Conservation (phyloP, 495 filamentous ascomycete species). For the Aspergillus steynii region DNA sequence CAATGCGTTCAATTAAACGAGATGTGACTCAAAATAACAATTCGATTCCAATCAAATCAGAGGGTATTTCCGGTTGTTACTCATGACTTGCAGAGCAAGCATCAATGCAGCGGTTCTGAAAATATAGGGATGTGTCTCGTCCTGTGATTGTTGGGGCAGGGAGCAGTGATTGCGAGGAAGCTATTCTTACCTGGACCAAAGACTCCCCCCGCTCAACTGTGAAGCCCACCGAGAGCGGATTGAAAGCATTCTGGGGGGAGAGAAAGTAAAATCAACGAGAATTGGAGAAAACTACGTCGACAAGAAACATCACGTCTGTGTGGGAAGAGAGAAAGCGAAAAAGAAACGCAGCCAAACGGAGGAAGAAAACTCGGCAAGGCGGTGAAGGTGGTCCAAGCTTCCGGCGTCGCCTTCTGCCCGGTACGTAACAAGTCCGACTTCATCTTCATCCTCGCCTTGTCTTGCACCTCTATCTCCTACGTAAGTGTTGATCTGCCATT, state of each 20-base stretch:
- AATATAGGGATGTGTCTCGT: slow-evolving; percentile 51
- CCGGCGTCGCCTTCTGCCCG: slow-evolving; percentile 16
- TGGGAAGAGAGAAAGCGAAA: slow-evolving; percentile 9
- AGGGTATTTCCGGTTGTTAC: slow-evolving; percentile 31
- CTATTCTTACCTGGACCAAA: slow-evolving; percentile 38
- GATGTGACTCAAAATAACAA: background rate
- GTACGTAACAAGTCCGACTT: slow-evolving; percentile 8
- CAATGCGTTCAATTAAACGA: background rate
- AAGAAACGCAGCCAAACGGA: slow-evolving; percentile 17
- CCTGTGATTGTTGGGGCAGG: slow-evolving; percentile 30
- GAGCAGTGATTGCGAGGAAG: slow-evolving; percentile 14
- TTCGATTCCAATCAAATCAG: slow-evolving; percentile 4
- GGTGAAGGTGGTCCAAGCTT: slow-evolving; percentile 38
- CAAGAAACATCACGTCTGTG: slow-evolving; percentile 13
- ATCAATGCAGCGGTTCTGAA: slow-evolving; percentile 97
- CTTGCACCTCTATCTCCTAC: background rate
- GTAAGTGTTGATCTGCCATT: background rate
- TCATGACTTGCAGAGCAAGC: slow-evolving; percentile 47
- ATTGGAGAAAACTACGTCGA: slow-evolving; percentile 10
- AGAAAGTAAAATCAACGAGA: slow-evolving; percentile 1
- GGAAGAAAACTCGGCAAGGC: slow-evolving; percentile 24
- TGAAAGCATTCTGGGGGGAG: slow-evolving; percentile 35
- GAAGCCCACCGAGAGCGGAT: slow-evolving; percentile 37
- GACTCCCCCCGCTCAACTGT: slow-evolving; percentile 25
- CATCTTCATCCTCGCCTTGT: slow-evolving; percentile 2